phyloP scores from a whole-genome alignment of 176 grass and related monocot genomes.

The Musa itinerans region DNA sequence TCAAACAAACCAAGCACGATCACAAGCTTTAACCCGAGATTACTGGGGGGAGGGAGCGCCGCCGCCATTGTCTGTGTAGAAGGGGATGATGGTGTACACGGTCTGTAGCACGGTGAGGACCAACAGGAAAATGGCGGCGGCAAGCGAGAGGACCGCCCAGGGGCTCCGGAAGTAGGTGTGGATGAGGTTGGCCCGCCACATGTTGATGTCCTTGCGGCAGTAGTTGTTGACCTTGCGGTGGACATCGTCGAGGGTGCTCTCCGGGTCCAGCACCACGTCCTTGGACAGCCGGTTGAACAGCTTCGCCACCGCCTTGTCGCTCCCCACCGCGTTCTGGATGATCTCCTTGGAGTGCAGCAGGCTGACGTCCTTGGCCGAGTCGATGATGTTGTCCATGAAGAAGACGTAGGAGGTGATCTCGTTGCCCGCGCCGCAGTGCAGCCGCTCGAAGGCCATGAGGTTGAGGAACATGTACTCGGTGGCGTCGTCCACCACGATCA shows the following conservation, averaged over 20 bases:
- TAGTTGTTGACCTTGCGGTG: conserved; percentile 53
- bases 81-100: conserved; percentile 35
- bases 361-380: conserved; percentile 64
- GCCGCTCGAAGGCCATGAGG: conserved; percentile 89
- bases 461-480: conserved; percentile 87
- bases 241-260: conserved; percentile 49
- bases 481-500: conserved; percentile 58
- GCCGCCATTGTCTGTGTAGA: background rate
- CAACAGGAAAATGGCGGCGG: conserved; percentile 55
- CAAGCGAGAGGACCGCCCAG: conserved; percentile 63
- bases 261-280: conserved; percentile 55
- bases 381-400: conserved; percentile 90
- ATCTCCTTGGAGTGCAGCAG: conserved; percentile 51
- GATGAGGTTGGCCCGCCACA: conserved; percentile 70
- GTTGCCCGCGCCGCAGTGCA: conserved; percentile 61
- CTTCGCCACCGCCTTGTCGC: conserved; percentile 63
- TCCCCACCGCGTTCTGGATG: conserved; percentile 66
- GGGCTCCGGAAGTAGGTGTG: conserved; percentile 84
- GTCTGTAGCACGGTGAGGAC: conserved; percentile 59
- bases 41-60: conserved; percentile 28
- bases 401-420: conserved; percentile 85
- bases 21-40: background rate
- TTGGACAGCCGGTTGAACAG: conserved; percentile 67
- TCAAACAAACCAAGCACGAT: too few species aligned
- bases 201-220: conserved; percentile 48